Evolutionary conservation across 768 basidiomycete genomes (phyloP).

Genomic region (Sporobolomyces roseus): DNA sequence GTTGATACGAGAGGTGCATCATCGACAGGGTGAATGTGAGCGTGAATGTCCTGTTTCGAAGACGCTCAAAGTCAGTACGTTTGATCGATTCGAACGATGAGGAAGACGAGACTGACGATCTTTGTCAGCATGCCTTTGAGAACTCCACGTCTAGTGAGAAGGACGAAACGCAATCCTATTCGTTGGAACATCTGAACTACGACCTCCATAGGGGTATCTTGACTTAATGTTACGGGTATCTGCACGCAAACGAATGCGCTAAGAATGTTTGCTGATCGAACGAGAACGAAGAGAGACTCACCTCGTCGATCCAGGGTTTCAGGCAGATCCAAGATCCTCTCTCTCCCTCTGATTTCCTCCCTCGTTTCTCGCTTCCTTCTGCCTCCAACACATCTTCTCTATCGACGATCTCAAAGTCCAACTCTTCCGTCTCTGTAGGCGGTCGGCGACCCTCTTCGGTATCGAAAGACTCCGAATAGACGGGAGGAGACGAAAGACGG

Average conservation of each 20-base stretch:
- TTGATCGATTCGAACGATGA: background rate
- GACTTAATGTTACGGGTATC: conserved; percentile 37
- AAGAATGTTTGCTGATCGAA: too few species aligned
- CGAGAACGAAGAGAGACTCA: conserved; percentile 10
- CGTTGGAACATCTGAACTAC: conserved; percentile 45
- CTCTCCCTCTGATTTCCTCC: background rate
- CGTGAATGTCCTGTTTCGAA: conserved; percentile 30
- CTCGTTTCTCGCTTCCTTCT: background rate
- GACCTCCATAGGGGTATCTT: conserved; percentile 42
- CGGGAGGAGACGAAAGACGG: background rate
- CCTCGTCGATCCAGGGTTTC: conserved; percentile 41
- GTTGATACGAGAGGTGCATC: background rate
- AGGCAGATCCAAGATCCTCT: conserved; percentile 27
- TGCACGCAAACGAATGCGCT: too few species aligned
- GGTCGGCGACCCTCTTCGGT: too few species aligned
- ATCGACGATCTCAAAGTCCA: background rate
- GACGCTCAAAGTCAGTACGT: background rate
- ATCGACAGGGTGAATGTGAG: conserved; percentile 29
- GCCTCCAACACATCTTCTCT: background rate
- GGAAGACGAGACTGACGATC: conserved; percentile 17
- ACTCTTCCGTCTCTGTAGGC: background rate
- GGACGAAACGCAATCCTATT: conserved; percentile 37
- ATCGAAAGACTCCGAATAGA: background rate
- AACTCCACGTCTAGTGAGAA: conserved; percentile 32
- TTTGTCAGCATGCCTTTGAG: conserved; percentile 39